Percentiles rank a stretch among this genome's conserved stretches.
These are phyloP conservation scores for Colletotrichum sp. DNA, from an alignment of 2,329 filamentous ascomycete species.

Conservation along the genomic window DNA sequence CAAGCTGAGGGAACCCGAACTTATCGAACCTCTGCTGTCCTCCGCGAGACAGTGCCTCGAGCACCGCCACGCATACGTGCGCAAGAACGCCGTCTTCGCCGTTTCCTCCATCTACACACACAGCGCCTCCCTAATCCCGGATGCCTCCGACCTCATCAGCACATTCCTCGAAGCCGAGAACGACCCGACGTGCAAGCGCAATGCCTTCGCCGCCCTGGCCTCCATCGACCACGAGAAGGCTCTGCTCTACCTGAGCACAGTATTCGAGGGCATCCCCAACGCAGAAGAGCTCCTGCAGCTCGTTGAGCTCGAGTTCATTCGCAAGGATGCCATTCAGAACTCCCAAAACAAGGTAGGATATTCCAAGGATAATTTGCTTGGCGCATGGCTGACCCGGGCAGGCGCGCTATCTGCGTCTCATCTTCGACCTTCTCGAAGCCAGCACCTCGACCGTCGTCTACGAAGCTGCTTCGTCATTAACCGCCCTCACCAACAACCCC, in stretches of 20 bases:
- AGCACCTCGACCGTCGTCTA: slow-evolving; percentile 94
- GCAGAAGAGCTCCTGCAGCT: slow-evolving; percentile 93
- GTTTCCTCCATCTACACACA: slow-evolving; percentile 91
- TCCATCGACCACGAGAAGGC: slow-evolving; percentile 95
- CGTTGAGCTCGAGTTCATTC: slow-evolving; percentile 94
- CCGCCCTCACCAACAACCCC: slow-evolving; percentile 91
- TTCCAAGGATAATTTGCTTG: background rate
- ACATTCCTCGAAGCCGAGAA: slow-evolving; percentile 89
- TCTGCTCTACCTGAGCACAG: slow-evolving; percentile 82
- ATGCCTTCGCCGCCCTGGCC: slow-evolving; percentile 90
- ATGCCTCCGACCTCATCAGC: slow-evolving; percentile 90
- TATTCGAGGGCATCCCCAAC: slow-evolving; percentile 93
- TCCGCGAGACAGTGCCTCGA: slow-evolving; percentile 92
- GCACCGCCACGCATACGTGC: slow-evolving; percentile 95
- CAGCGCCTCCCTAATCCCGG: slow-evolving; percentile 89
- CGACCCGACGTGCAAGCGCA: slow-evolving; percentile 96
- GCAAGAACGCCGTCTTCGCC: slow-evolving; percentile 97
- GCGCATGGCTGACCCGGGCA: slow-evolving; percentile 33
- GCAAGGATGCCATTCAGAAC: slow-evolving; percentile 96
- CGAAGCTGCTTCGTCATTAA: slow-evolving; percentile 94
- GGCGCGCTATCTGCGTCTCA: slow-evolving; percentile 90
- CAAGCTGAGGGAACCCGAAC: slow-evolving; percentile 93
- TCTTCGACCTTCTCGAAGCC: slow-evolving; percentile 95
- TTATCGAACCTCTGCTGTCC: slow-evolving; percentile 94
- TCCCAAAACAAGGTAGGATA: slow-evolving; percentile 82